Base-by-base conservation (phyloP, 306 rosid species). In the Potentilla sterilis region DNA sequence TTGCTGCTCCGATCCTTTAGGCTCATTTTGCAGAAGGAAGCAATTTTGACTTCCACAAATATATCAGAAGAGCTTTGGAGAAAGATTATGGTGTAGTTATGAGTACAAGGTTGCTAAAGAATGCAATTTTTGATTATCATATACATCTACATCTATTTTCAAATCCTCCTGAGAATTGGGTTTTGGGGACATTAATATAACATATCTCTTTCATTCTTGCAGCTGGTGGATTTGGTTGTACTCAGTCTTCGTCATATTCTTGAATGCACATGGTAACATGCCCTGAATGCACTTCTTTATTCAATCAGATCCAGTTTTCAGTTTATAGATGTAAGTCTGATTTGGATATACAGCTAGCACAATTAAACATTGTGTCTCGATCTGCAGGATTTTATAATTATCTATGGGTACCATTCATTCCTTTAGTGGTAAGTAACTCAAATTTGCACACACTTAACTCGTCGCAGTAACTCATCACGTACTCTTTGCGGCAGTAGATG, bases 141-240 rank as follows among this genome's bases (percentile, higher is more conserved):
- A 24, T 28, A 49, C 5, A 49, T 57, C 40, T 28, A 24, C 40
- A 61, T 63, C 21, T 63, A 35, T 63, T 35, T 16, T 15, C 68
- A 63, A 2, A 63, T 18, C 44, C 44, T 18, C 34, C 19, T 49
- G 24, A 15, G 49, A 66, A n/a, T 1, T 48, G 74, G 28, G 16
- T 34, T 70, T 0, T 49, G 59, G 15, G 28, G 10, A 49, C 57
- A 28, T 15, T 16, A 34, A 24, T 28, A 28, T 28, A 28, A 37
- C 41, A 47, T 18, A 65, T 64, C 32, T 11, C 11, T 40, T 24
- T 42, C 66, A 15, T n/a, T 44, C 38, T 67, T 84, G 83, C 86
- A 89, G 95, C 63, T 87, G 92, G 89, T 86, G 95, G 92, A 85
- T 88, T 70, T 90, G 96, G 92, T 32, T 84, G 37, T 88, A 81